Conservation (phyloP, 768 basidiomycete species). For the Psilocybe sp. region DNA sequence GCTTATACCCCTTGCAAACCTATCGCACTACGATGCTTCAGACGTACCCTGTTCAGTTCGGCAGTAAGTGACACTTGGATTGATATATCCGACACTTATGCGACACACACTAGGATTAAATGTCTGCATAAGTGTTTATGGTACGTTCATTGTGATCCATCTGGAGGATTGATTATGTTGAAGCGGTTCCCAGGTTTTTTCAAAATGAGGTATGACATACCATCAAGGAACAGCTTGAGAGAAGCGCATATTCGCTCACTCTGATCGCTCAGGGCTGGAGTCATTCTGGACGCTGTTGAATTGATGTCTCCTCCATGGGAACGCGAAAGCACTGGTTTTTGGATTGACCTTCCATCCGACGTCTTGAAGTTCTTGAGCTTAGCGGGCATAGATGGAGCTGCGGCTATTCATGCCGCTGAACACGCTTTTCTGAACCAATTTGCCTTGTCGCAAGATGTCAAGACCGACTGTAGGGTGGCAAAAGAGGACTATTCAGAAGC, state of each 20-base stretch:
- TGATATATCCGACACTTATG: background rate
- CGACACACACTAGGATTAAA: constrained; percentile 46
- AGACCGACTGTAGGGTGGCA: constrained; percentile 79
- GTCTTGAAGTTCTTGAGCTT: constrained; percentile 50
- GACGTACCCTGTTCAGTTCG: constrained; percentile 63
- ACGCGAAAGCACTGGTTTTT: constrained; percentile 68
- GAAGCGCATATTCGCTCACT: background rate
- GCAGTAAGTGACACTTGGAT: constrained; percentile 46
- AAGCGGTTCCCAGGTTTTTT: constrained; percentile 56
- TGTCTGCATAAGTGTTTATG: constrained; percentile 70
- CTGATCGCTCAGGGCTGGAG: constrained; percentile 40
- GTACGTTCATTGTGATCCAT: constrained; percentile 32
- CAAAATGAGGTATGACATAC: constrained; percentile 58
- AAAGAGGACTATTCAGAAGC: constrained; percentile 67
- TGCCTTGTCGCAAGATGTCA: constrained; percentile 61
- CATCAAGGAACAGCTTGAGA: background rate
- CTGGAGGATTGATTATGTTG: background rate
- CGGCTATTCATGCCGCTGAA: constrained; percentile 80
- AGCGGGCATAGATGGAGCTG: constrained; percentile 66
- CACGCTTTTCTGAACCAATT: constrained; percentile 84
- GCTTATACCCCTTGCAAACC: constrained; percentile 76
- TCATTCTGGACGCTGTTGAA: constrained; percentile 74
- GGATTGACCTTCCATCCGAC: constrained; percentile 69
- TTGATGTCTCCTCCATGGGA: constrained; percentile 78
- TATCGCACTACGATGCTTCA: constrained; percentile 69